Evolutionary conservation across 1,139 yeast genomes (phyloP).

Genomic region (Taphrina flavorubra): DNA sequence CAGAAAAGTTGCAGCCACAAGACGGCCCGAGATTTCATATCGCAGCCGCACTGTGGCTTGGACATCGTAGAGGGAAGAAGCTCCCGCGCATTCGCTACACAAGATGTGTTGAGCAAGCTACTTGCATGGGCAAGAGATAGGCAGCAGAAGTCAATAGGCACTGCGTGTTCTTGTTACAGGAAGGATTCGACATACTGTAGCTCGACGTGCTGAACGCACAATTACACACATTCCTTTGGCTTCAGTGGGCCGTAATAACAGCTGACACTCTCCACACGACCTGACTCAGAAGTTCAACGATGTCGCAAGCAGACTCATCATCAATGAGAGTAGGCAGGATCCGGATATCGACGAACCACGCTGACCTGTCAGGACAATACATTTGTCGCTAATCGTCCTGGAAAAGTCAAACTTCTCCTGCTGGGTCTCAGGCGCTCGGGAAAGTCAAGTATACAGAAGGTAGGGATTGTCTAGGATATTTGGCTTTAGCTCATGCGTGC

Average conservation of each 20-base stretch:
- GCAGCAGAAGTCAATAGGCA: too few species aligned
- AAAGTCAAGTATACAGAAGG: slow-evolving; percentile 44
- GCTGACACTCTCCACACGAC: background rate
- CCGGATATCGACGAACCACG: background rate
- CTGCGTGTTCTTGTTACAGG: too few species aligned
- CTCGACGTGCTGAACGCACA: too few species aligned
- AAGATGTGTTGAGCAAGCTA: too few species aligned
- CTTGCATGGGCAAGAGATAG: too few species aligned
- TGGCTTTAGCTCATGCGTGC: background rate
- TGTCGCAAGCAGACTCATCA: slow-evolving; percentile 10
- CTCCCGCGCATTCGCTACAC: background rate
- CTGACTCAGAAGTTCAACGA: background rate
- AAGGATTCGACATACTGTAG: too few species aligned
- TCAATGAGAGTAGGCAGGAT: slow-evolving; percentile 1
- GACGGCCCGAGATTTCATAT: slow-evolving; percentile 16
- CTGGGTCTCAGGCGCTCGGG: slow-evolving; percentile 44
- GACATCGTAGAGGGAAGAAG: background rate
- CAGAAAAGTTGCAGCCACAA: slow-evolving; percentile 16
- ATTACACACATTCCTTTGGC: slow-evolving; percentile 1
- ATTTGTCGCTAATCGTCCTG: slow-evolving; percentile 10
- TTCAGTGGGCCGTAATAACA: background rate
- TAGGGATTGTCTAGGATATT: background rate
- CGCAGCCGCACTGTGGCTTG: slow-evolving; percentile 11
- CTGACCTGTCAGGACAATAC: slow-evolving; percentile 12
- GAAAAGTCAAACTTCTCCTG: slow-evolving; percentile 34